Base-by-base conservation (phyloP, 208 protist genomes). In the Willaertia magna region DNA sequence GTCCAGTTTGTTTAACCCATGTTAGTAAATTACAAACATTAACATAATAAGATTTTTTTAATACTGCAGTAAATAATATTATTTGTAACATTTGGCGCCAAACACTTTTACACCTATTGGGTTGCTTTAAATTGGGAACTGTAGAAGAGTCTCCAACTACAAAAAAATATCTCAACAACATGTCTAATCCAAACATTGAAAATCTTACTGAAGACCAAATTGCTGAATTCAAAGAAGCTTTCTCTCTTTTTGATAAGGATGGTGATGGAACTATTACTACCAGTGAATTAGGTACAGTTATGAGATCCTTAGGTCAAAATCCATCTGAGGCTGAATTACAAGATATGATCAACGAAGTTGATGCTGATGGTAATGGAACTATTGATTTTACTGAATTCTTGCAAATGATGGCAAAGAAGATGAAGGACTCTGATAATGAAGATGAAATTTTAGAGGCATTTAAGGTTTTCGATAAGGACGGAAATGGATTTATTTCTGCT, bases 171-270 rank as follows among this genome's bases (percentile, higher is more conserved):
- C n/a, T n/a, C n/a, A n/a, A n/a, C n/a, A n/a, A n/a, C n/a, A n/a
- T n/a, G n/a, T n/a, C n/a, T n/a, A n/a, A n/a, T n/a, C n/a, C n/a
- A n/a, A n/a, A n/a, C n/a, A n/a, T n/a, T n/a, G n/a, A n/a, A n/a
- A n/a, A n/a, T n/a, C n/a, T n/a, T n/a, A 67, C 95, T n/a, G 95
- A 98, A 88, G 95, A 97, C 81, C 96, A 99, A 91, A 95, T 98
- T 42, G 93, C 95, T 44, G 96, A 99, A 90, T 99, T 98, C 89
- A 95, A 98, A 89, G 97, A 99, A 89, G 98, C 99, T 16, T 99
- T 99, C 91, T 95, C 93, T 74, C 91, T 99, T 14, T 99, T 99
- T 85, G 99, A 99, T 88, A 97, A 96, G 79, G 96, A 99, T 89
- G 96, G 96, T 74, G 98, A 99, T 93, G 98, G 97, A 59, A 92